A percentile compares a stretch with the other conserved stretches of the same genome.
Evolutionary conservation across 1,284 basidiomycete species (phyloP).

Genomic region (Pascua sp.): DNA sequence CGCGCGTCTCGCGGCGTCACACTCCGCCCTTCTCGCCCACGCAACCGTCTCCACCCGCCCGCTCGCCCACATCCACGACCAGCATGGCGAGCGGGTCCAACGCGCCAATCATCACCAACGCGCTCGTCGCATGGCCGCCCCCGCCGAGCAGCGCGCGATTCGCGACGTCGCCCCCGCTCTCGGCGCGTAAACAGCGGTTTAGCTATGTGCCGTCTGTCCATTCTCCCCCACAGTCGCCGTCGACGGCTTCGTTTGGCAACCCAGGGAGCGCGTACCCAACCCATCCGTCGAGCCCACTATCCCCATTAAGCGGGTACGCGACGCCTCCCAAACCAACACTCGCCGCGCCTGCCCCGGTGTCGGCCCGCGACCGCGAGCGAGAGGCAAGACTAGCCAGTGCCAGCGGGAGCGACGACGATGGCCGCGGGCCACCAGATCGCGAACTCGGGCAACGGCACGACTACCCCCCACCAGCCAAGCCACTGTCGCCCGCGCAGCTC

Average conservation of each 20-base stretch:
- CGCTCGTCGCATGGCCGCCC: constrained; percentile 41
- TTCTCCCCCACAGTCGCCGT: not conserved
- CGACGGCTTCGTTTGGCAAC: not conserved
- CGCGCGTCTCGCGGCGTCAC: not conserved
- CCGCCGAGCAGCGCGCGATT: constrained; percentile 25
- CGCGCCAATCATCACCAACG: constrained; percentile 41
- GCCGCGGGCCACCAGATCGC: not conserved
- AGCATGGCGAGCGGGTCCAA: constrained; percentile 31
- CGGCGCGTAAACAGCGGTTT: constrained; percentile 13
- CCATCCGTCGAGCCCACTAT: not conserved
- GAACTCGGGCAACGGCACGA: not conserved
- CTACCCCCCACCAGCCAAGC: constrained; percentile 37
- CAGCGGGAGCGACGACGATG: not conserved
- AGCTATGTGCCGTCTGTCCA: not conserved
- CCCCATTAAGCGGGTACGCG: constrained; percentile 2
- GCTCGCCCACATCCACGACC: too few species aligned
- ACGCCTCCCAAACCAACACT: constrained; percentile 7
- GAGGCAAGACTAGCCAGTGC: too few species aligned
- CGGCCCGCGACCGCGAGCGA: not conserved
- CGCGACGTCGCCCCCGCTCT: constrained; percentile 23
- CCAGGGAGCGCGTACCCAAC: not conserved
- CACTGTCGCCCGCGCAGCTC: constrained; percentile 38
- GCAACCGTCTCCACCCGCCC: not conserved
- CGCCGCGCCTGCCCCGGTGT: not conserved
- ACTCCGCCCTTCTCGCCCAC: not conserved